These are phyloP conservation scores for Hypsizygus ulmarius DNA, from an alignment of 1,284 basidiomycete genomes.

Conservation along the genomic window DNA sequence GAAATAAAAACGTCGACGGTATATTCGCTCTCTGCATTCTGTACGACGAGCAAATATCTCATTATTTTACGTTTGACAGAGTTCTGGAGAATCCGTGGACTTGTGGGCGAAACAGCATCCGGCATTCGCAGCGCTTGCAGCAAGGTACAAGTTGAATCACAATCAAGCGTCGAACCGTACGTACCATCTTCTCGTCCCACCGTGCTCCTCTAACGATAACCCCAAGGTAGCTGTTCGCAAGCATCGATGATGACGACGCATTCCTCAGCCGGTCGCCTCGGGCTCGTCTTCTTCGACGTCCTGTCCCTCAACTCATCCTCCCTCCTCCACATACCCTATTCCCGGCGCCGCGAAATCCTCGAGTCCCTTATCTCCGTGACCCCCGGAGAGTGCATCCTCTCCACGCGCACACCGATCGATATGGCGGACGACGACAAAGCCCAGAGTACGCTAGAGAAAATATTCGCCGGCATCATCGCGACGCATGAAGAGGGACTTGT, in stretches of 20 bases:
- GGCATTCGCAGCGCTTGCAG: slow-evolving; percentile 40
- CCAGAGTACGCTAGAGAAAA: slow-evolving; percentile 33
- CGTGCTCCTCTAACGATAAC: slow-evolving; percentile 1
- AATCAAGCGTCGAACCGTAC: slow-evolving; percentile 7
- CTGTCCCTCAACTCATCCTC: slow-evolving; percentile 61
- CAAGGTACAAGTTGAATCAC: slow-evolving; percentile 5
- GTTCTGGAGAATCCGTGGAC: slow-evolving; percentile 65
- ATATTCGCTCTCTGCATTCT: slow-evolving; percentile 15
- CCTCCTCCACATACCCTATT: slow-evolving; percentile 57
- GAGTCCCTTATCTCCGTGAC: slow-evolving; percentile 52
- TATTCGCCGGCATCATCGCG: slow-evolving; percentile 53
- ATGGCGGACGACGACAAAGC: slow-evolving; percentile 19
- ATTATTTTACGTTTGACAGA: slow-evolving; percentile 38
- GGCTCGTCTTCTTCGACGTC: slow-evolving; percentile 83
- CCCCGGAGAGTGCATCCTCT: slow-evolving; percentile 61
- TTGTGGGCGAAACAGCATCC: slow-evolving; percentile 55
- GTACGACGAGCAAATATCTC: not conserved
- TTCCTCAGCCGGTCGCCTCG: slow-evolving; percentile 57
- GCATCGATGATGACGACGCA: slow-evolving; percentile 48
- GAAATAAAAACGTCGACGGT: slow-evolving; percentile 63
- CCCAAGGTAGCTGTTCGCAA: slow-evolving; percentile 24
- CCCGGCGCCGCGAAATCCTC: slow-evolving; percentile 55
- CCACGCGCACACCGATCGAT: slow-evolving; percentile 43
- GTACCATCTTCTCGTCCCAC: not conserved
- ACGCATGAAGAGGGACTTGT: slow-evolving; percentile 67